phyloP scores from a whole-genome alignment of 805 yeast genomes.

The Ogataea populi-albae region DNA sequence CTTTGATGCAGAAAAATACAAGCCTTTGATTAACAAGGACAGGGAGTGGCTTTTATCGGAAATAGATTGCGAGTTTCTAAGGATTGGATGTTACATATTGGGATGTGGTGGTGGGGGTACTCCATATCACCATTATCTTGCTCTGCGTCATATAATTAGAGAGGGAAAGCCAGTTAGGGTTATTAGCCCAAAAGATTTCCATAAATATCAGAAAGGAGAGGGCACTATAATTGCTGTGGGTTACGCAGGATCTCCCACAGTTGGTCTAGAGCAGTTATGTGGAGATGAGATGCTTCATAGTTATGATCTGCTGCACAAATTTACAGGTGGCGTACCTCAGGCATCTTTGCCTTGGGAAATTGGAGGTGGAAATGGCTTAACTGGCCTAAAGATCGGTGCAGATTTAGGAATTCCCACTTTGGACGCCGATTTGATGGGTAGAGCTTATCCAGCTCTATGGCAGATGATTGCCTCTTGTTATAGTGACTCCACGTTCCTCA shows the following conservation, averaged over 20 bases:
- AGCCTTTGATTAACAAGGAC: constrained; percentile 28
- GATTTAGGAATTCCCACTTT: constrained; percentile 24
- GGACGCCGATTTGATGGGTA: constrained; percentile 46
- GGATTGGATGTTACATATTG: constrained; percentile 42
- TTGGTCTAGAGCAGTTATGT: constrained; percentile 39
- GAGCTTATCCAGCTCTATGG: constrained; percentile 44
- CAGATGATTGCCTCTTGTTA: constrained; percentile 36
- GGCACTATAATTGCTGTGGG: constrained; percentile 36
- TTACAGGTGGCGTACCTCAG: constrained; percentile 27
- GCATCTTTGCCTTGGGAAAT: constrained; percentile 38
- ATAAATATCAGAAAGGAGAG: constrained; percentile 21
- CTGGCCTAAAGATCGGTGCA: constrained; percentile 25
- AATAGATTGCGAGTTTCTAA: constrained; percentile 40
- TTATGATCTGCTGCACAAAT: constrained; percentile 26
- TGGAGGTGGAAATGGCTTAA: constrained; percentile 43
- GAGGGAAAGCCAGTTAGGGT: constrained; percentile 35
- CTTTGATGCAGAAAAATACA: constrained; percentile 29
- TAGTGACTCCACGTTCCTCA: constrained; percentile 13
- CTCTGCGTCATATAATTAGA: constrained; percentile 31
- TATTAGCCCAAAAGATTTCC: constrained; percentile 32
- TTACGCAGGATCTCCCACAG: constrained; percentile 47
- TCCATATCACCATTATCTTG: constrained; percentile 41
- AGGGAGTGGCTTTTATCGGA: constrained; percentile 40
- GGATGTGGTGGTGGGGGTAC: constrained; percentile 53
- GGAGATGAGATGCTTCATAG: constrained; percentile 37